Conservation (phyloP, 176 grass and related monocot species). For the Triticum dicoccoides region DNA sequence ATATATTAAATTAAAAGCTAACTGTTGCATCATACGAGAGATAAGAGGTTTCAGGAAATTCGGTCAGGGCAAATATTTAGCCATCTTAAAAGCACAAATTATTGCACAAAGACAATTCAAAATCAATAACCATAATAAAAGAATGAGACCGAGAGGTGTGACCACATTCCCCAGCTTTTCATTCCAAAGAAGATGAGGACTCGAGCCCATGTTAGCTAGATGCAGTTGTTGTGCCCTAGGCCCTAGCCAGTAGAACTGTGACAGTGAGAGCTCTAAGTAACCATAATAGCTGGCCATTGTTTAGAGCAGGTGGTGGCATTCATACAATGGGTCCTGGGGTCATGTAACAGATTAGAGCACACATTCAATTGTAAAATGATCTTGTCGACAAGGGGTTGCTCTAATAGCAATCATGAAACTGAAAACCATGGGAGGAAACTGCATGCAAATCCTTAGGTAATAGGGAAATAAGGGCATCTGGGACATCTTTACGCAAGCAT, state of each 20-base stretch:
- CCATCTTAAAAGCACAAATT: not conserved
- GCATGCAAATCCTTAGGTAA: not conserved
- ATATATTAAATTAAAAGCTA: not conserved
- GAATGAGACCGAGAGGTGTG: not conserved
- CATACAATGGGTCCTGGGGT: not conserved
- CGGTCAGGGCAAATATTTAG: not conserved
- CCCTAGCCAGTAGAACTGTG: not conserved
- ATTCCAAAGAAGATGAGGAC: not conserved
- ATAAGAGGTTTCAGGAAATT: not conserved
- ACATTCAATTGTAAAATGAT: constrained; percentile 21
- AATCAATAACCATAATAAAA: constrained; percentile 2
- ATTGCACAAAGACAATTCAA: not conserved
- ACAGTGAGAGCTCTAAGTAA: constrained; percentile 3
- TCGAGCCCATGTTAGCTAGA: not conserved
- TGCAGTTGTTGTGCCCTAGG: not conserved
- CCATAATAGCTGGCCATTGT: not conserved
- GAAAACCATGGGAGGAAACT: not conserved
- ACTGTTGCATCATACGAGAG: constrained; percentile 20
- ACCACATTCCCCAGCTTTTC: not conserved
- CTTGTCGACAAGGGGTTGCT: not conserved
- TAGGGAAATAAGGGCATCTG: not conserved
- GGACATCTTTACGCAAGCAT: constrained; percentile 5
- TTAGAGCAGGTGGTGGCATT: not conserved
- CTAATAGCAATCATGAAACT: constrained; percentile 17
- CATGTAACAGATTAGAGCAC: constrained; percentile 11